A percentile compares a stretch with the other conserved stretches of the same genome.
Conservation (phyloP, 2,329 filamentous ascomycete genomes). For the Phaeosphaeria sp. region DNA sequence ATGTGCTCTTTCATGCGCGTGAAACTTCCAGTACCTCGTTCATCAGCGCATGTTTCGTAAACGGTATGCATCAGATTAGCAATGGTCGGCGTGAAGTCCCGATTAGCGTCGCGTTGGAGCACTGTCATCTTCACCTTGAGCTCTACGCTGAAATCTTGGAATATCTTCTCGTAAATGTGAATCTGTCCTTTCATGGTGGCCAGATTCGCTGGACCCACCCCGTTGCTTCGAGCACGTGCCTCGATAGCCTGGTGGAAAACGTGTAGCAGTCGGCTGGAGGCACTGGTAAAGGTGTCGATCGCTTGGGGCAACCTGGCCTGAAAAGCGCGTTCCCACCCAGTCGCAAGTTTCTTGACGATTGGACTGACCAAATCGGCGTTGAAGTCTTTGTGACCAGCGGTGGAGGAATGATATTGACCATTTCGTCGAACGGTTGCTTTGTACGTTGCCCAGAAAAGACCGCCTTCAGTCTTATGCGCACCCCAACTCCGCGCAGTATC, state of each 20-base stretch:
- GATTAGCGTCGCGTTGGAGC: constrained; percentile 60
- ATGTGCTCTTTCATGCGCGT: constrained; percentile 62
- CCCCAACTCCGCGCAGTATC: constrained; percentile 47
- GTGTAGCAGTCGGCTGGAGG: constrained; percentile 40
- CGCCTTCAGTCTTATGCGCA: constrained; percentile 50
- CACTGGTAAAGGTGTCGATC: constrained; percentile 45
- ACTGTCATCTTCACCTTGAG: constrained; percentile 51
- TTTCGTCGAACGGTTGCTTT: constrained; percentile 61
- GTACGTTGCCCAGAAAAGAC: constrained; percentile 61
- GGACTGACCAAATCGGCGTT: constrained; percentile 50
- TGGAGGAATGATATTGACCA: constrained; percentile 53
- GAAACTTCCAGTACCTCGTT: constrained; percentile 56
- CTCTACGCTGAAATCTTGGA: constrained; percentile 45
- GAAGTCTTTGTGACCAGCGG: constrained; percentile 50
- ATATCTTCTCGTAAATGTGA: constrained; percentile 48
- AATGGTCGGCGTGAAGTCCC: constrained; percentile 61
- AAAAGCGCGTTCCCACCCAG: constrained; percentile 55
- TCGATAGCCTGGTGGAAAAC: constrained; percentile 54
- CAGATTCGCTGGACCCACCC: constrained; percentile 50
- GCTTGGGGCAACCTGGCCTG: constrained; percentile 51
- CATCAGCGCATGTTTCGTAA: constrained; percentile 55
- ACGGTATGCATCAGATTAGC: constrained; percentile 52
- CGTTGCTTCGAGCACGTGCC: constrained; percentile 46
- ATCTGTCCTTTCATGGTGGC: constrained; percentile 52
- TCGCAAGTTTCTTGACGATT: constrained; percentile 49